These are phyloP conservation scores for Mallotus repandus DNA, from an alignment of 441 rosid genomes.

Conservation along the genomic window DNA sequence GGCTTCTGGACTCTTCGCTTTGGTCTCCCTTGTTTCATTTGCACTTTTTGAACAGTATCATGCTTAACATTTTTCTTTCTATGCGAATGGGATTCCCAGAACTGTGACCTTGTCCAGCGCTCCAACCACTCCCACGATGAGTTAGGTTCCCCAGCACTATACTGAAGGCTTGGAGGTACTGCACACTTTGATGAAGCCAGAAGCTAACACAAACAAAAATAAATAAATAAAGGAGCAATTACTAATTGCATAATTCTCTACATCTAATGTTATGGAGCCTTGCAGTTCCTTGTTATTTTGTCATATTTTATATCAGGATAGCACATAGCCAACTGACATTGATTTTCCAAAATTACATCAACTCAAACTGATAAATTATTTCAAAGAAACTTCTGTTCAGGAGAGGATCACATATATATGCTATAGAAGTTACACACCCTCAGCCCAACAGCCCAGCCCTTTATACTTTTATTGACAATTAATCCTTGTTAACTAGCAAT, in stretches of 20 bases:
- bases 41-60: constrained; percentile 34
- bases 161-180: constrained; percentile 49
- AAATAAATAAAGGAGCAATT: not conserved
- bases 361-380: not conserved
- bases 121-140: constrained; percentile 64
- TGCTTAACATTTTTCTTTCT: constrained; percentile 42
- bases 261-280: not conserved
- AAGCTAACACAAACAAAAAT: constrained; percentile 44
- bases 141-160: constrained; percentile 59
- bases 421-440: not conserved
- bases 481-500: not conserved
- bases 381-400: not conserved
- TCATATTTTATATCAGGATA: not conserved
- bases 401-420: not conserved
- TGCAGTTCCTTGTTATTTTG: not conserved
- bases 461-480: not conserved
- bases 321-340: not conserved
- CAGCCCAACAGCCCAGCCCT: too few relatives aligned
- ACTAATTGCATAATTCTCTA: constrained; percentile 3
- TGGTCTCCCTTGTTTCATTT: constrained; percentile 38
- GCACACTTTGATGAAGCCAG: constrained; percentile 46
- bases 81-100: constrained; percentile 53
- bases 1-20: constrained; percentile 46
- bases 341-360: constrained; percentile 2
- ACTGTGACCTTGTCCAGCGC: constrained; percentile 67